Percentiles rank a stretch among this genome's conserved stretches.
Evolutionary conservation across 306 rosid species (phyloP).

Genomic region (Citrullus colocynthis): DNA sequence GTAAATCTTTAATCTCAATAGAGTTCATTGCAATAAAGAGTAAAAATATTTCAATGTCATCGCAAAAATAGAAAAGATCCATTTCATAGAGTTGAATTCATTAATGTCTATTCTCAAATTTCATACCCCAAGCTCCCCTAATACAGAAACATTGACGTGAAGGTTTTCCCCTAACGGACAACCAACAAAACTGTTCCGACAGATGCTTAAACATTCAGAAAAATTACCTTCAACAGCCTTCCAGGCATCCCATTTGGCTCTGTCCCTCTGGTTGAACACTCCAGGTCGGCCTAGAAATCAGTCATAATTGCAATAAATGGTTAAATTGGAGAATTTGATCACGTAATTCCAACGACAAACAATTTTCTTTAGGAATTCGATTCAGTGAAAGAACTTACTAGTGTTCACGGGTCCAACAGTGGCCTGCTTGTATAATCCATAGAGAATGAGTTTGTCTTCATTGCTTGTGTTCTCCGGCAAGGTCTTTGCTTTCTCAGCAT

Average conservation of each 20-base stretch:
- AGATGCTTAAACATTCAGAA: neutral
- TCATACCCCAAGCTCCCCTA: neutral
- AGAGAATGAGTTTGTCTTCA: conserved; percentile 66
- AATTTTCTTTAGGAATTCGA: neutral
- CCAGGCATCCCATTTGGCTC: conserved; percentile 99
- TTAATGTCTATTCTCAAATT: neutral
- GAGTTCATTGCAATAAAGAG: neutral
- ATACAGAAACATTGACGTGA: neutral
- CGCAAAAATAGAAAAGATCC: neutral
- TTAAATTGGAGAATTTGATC: neutral
- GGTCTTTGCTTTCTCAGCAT: conserved; percentile 79
- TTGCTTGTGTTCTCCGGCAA: conserved; percentile 49
- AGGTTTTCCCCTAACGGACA: neutral
- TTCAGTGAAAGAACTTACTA: conserved; percentile 24
- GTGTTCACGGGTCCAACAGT: conserved; percentile 80
- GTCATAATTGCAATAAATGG: neutral
- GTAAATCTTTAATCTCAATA: neutral
- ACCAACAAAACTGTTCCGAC: neutral
- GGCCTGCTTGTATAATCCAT: conserved; percentile 86
- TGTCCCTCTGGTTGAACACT: conserved; percentile 65
- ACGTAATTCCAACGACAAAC: neutral
- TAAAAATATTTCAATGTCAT: neutral
- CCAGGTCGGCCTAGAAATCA: conserved; percentile 82
- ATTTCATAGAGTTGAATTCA: neutral
- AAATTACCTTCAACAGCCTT: conserved; percentile 75